Percentiles rank a stretch among this genome's conserved stretches.
These are phyloP conservation scores for Aspergillus aculeatinus DNA, from an alignment of 2,329 filamentous ascomycete species.

Conservation along the genomic window DNA sequence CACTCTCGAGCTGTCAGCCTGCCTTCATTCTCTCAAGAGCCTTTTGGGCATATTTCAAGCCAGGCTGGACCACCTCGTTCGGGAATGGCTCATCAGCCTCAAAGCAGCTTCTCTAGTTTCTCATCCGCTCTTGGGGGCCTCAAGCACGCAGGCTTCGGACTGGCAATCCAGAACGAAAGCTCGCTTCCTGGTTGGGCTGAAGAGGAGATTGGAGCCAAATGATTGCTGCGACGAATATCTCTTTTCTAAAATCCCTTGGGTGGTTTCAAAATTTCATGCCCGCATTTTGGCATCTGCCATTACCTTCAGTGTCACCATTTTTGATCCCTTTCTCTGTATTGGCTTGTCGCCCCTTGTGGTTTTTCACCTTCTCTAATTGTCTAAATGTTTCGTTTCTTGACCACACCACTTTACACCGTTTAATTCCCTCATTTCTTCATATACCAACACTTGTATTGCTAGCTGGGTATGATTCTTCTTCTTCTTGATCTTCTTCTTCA, in stretches of 20 bases:
- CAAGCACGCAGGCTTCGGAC: constrained; percentile 57
- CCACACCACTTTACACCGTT: constrained; percentile 29
- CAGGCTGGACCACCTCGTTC: constrained; percentile 37
- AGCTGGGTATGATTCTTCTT: constrained; percentile 36
- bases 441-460: constrained; percentile 42
- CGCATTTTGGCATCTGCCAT: constrained; percentile 25
- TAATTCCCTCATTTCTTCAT: constrained; percentile 30
- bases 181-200: constrained; percentile 63
- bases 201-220: constrained; percentile 61
- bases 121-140: constrained; percentile 59
- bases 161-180: constrained; percentile 59
- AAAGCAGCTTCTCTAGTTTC: constrained; percentile 58
- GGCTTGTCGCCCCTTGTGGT: constrained; percentile 17
- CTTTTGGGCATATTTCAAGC: constrained; percentile 48
- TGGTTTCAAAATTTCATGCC: constrained; percentile 19
- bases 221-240: constrained; percentile 21
- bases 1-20: constrained; percentile 85
- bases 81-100: constrained; percentile 43
- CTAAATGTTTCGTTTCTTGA: constrained; percentile 26
- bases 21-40: constrained; percentile 66
- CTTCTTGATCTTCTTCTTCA: constrained; percentile 25
- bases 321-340: constrained; percentile 28
- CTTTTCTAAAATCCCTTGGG: constrained; percentile 12
- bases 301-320: constrained; percentile 17
- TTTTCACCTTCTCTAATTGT: constrained; percentile 24